A percentile compares a stretch with the other conserved stretches of the same genome.
Evolutionary conservation across 441 rosid species (phyloP).

Genomic region (Gossypium gossypioides): DNA sequence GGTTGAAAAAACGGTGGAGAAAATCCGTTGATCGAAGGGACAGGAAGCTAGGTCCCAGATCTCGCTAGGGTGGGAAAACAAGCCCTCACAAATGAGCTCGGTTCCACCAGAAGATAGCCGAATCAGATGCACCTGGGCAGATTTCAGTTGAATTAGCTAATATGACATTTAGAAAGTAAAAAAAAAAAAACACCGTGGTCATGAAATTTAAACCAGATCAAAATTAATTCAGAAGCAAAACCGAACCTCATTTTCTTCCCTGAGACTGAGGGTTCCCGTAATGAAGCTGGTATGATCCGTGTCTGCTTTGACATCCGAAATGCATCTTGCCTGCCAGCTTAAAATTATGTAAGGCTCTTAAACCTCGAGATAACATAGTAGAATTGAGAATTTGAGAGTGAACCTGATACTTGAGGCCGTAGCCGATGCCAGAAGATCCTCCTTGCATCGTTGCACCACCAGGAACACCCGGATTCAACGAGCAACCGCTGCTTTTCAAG

Average conservation of each 20-base stretch:
- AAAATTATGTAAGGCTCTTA: constrained; percentile 1
- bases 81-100: constrained; percentile 77
- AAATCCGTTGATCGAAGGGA: constrained; percentile 85
- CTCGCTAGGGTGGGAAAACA: constrained; percentile 84
- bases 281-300: constrained; percentile 84
- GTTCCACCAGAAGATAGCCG: constrained; percentile 78
- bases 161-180: neutral
- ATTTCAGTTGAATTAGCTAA: constrained; percentile 9
- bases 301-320: constrained; percentile 82
- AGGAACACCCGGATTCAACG: neutral
- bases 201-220: neutral
- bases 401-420: constrained; percentile 89
- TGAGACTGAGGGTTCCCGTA: constrained; percentile 74
- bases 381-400: neutral
- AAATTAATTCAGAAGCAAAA: neutral
- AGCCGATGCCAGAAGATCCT: constrained; percentile 75
- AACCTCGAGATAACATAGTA: neutral
- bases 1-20: constrained; percentile 68
- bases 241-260: constrained; percentile 89
- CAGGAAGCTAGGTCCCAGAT: constrained; percentile 84
- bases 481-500: neutral
- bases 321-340: constrained; percentile 62
- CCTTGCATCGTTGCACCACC: constrained; percentile 56
- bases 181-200: neutral
- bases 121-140: constrained; percentile 68